Evolutionary conservation across 257 asterid species (phyloP), one percentile per base, ranked within the genome.

Genomic region (Lycium barbarum): DNA sequence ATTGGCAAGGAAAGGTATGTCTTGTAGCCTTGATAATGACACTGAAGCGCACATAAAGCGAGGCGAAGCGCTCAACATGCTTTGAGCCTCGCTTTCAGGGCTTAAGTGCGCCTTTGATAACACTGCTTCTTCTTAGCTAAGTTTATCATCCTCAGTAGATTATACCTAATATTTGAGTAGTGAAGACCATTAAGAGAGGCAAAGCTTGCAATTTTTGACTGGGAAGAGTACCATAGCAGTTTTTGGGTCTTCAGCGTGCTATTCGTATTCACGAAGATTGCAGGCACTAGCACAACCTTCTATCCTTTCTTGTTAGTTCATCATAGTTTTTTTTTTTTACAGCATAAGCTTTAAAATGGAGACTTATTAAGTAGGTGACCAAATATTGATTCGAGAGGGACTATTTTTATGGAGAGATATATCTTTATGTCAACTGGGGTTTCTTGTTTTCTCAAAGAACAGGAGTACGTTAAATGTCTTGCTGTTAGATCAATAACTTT

Each of bases 381-480:
- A 36, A 35, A 67, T 67, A 67, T 35, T 67, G 74, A 67, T 35
- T 67, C 74, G 49, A 14, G 74, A 67, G n/a, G 51, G 76, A 67
- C 47, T 36, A 35, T 14, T 6, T 35, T 45, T 67, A 14, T 3
- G 20, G 49, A 67, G 74, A 67, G 74, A 67, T 2, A 2, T 13
- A 7, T 67, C 43, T 67, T 67, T 67, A 35, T 35, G 49, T 67
- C 74, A 35, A 20, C 20, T 2, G 49, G 74, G 0, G 12, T 67
- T 59, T 70, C 35, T 70, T 17, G 17, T 70, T 49, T 40, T 7
- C 35, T 70, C 33, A 17, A 70, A 15, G 54, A 70, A 38, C 54
- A 8, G 15, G 35, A 70, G 54, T 17, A 40, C 38, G 54, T 40
- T 13, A 12, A 55, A 55, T 2, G n/a, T 55, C 6, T 43, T 17